Base-by-base conservation (phyloP, 129 eudicot species). In the Chrysanthemum seticuspe region DNA sequence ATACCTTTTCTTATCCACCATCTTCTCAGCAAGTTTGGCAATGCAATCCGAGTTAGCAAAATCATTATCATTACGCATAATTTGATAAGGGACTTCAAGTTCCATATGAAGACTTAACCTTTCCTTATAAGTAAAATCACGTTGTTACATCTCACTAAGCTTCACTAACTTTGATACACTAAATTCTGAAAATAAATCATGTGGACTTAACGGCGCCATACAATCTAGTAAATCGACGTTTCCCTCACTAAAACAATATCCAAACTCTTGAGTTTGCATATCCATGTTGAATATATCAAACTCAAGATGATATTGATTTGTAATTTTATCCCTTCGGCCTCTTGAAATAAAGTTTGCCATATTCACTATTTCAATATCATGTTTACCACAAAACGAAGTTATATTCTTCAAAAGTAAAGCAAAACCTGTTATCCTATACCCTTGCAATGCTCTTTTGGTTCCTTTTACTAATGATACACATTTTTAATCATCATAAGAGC, bases 181-280 rank as follows among this genome's bases (percentile, higher is more conserved):
- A 13, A 62, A 29, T 7, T 34, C 14, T 25, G 67, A 62, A 62
- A 62, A 62, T 13, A 45, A 62, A 27, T 62, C 47, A 62, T 16
- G 31, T 14, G 47, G 47, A 62, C 48, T 62, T 19, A 62, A 62
- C 29, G 19, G 6, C 5, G 47, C 67, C 67, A 29, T 27, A 16
- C 12, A 1, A 25, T 54, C 10, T 2, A 54, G 60, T 6, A 54
- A 54, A 10, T 54, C 6, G 18, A 0, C 13, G 21, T 5, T 54
- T 54, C n/a, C 19, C 60, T 54, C 60, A n/a, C 60, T 54, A 54
- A 27, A 62, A 1, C 18, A 19, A 13, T 62, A 6, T 13, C 67
- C 47, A 29, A 62, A 62, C 5, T 62, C 67, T 12, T 13, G 47
- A 27, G 25, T 62, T 62, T 62, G 47, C 67, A 62, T 62, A 62